Base-by-base conservation (phyloP, 768 basidiomycete species). In the Lentinula raphanica region DNA sequence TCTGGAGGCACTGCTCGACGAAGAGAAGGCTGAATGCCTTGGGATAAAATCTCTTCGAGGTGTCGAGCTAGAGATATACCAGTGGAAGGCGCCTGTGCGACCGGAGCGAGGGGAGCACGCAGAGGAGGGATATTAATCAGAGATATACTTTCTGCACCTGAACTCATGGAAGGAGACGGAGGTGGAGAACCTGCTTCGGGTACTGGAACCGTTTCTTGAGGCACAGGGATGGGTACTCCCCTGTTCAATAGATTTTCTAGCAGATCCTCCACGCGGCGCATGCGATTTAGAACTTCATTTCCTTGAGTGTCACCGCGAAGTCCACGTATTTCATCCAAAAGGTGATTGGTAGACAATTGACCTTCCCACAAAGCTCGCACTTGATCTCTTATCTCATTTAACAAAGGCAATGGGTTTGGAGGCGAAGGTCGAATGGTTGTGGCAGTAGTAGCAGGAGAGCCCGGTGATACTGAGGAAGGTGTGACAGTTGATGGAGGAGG, bases 301-400 rank as follows among this genome's bases (percentile, higher is more conserved):
- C 78, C 74, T 28, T 23, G 35, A 23, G 63, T 68, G 5, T 72
- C 71, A n/a, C 67, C 61, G 45, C 76, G 70, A 19, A 79, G 77
- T 29, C 78, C 75, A 19, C 81, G 79, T 54, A 94, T 72, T 25
- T 85, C 81, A 57, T 88, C 82, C 35, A 94, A 69, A 59, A 84
- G 72, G 29, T 80, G 76, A 53, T 85, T 84, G 6, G 87, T 80
- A 0, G 79, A 72, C 0, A 69, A 64, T 68, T 95, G 91, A 5
- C 79, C 83, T 49, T 88, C 78, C 69, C 82, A 76, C 21, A 96
- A 68, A 8, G 78, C 81, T 9, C 75, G 73, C 6, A 86, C 75
- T 62, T 86, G 82, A 6, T 82, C 79, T 44, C 83, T 76, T 44
- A 94, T 75, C 12, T 74, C 77, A 15, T 79, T 73, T 45, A 94